Percentiles rank a stretch among this genome's conserved stretches.
Conservation (phyloP, 768 basidiomycete genomes). For the Dendrothele bispora region DNA sequence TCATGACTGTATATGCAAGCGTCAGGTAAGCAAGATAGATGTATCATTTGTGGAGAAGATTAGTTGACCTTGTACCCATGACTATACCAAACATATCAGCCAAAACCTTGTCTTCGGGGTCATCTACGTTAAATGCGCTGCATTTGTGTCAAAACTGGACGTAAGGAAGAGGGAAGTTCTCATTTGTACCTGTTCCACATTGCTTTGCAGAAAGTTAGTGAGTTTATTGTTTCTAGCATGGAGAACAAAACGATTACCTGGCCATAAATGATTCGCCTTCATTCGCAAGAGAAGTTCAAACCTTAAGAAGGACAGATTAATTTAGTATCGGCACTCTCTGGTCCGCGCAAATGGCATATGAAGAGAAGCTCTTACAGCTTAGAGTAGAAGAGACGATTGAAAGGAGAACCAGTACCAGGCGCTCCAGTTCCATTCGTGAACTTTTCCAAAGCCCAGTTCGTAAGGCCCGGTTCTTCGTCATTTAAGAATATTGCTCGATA, state of each 20-base stretch:
- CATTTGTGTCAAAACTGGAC: not conserved
- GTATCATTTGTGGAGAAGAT: not conserved
- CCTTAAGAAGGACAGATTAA: too few species aligned
- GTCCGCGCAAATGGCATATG: too few species aligned
- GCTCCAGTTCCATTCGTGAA: constrained; percentile 65
- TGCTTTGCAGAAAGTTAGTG: too few species aligned
- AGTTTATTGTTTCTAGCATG: too few species aligned
- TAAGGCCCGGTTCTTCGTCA: constrained; percentile 72
- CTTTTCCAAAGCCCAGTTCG: constrained; percentile 70
- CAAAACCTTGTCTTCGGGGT: constrained; percentile 57
- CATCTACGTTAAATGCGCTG: constrained; percentile 59
- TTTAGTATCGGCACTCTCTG: too few species aligned
- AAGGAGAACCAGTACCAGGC: constrained; percentile 49
- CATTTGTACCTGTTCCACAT: constrained; percentile 47
- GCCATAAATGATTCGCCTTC: constrained; percentile 74
- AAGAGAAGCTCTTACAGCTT: constrained; percentile 57
- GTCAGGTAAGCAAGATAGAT: not conserved
- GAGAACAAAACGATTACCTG: constrained; percentile 35
- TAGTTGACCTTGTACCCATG: constrained; percentile 61
- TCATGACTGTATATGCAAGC: constrained; percentile 59
- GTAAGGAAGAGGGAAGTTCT: not conserved
- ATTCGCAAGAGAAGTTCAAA: constrained; percentile 67
- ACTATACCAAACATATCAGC: constrained; percentile 68
- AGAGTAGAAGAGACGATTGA: constrained; percentile 61
- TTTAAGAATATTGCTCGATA: constrained; percentile 76